Conservation (phyloP, 2,329 filamentous ascomycete species). For the Periconia macrospinosa region DNA sequence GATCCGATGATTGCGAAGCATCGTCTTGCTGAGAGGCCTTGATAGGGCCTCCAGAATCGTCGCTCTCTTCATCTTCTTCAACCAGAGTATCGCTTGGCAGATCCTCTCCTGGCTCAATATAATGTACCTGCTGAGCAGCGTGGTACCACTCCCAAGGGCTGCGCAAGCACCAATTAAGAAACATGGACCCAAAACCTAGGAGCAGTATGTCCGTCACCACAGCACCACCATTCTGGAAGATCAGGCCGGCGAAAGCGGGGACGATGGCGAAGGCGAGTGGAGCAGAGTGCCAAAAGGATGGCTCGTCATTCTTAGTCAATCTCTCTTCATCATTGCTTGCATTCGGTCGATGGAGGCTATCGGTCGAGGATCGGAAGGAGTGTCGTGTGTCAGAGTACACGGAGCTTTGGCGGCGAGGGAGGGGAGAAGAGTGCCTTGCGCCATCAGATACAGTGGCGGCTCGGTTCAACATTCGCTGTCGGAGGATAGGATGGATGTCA, state of each 20-base stretch:
- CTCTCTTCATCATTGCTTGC: constrained; percentile 32
- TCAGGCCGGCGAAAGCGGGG: constrained; percentile 79
- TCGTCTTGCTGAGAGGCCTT: constrained; percentile 6
- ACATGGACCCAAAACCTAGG: constrained; percentile 76
- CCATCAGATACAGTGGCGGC: constrained; percentile 39
- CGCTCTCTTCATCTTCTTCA: constrained; percentile 33
- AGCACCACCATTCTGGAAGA: constrained; percentile 82
- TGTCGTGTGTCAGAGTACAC: constrained; percentile 70
- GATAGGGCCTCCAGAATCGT: constrained; percentile 18
- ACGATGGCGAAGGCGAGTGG: constrained; percentile 82
- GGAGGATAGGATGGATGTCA: constrained; percentile 28
- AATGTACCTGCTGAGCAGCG: constrained; percentile 47
- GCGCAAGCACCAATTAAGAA: constrained; percentile 89
- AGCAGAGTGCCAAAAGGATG: constrained; percentile 75
- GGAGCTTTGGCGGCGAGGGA: constrained; percentile 67
- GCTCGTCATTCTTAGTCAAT: constrained; percentile 50
- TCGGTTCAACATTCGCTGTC: constrained; percentile 40
- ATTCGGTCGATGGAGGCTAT: constrained; percentile 64
- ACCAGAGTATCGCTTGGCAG: constrained; percentile 25
- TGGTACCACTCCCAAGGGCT: constrained; percentile 75
- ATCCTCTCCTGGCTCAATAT: constrained; percentile 22
- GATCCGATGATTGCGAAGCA: constrained; percentile 10
- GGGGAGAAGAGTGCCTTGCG: constrained; percentile 18
- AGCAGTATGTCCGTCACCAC: constrained; percentile 85
- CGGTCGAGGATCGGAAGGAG: constrained; percentile 66